phyloP scores from a whole-genome alignment of 2,329 filamentous ascomycete species.

The Ceratocystis harringtonii region DNA sequence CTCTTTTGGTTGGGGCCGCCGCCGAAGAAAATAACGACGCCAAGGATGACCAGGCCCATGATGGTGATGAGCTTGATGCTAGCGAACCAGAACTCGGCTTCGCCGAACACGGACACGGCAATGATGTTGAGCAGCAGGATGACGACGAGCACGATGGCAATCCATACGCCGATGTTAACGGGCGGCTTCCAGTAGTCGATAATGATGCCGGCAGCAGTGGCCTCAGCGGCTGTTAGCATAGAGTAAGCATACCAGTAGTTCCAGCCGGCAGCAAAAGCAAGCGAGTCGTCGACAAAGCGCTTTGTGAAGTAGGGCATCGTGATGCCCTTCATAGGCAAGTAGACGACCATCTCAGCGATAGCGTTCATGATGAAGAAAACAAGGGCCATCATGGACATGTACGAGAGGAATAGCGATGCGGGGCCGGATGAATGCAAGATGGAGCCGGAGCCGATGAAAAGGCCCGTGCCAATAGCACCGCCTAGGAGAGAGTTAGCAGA shows the following conservation, averaged over 20 bases:
- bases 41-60: slow-evolving; percentile 40
- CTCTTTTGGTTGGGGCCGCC: slow-evolving; percentile 36
- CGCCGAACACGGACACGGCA: slow-evolving; percentile 42
- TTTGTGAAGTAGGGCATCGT: slow-evolving; percentile 42
- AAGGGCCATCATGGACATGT: slow-evolving; percentile 40
- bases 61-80: slow-evolving; percentile 46
- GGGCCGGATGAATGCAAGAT: slow-evolving; percentile 43
- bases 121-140: slow-evolving; percentile 42
- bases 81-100: slow-evolving; percentile 48
- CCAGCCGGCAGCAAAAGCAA: slow-evolving; percentile 44
- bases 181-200: slow-evolving; percentile 44
- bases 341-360: slow-evolving; percentile 40
- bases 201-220: slow-evolving; percentile 42
- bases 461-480: slow-evolving; percentile 47
- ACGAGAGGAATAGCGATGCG: slow-evolving; percentile 55
- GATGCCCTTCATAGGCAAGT: slow-evolving; percentile 40
- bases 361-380: slow-evolving; percentile 41
- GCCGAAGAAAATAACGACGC: slow-evolving; percentile 41
- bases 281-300: slow-evolving; percentile 39
- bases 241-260: slow-evolving; percentile 49
- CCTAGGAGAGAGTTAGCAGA: slow-evolving; percentile 17
- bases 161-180: slow-evolving; percentile 42
- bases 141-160: slow-evolving; percentile 40
- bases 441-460: slow-evolving; percentile 46
- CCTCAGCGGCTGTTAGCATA: slow-evolving; percentile 43